These are phyloP conservation scores for Phenoliferia sp. DNA, from an alignment of 1,284 basidiomycete genomes.

Conservation along the genomic window DNA sequence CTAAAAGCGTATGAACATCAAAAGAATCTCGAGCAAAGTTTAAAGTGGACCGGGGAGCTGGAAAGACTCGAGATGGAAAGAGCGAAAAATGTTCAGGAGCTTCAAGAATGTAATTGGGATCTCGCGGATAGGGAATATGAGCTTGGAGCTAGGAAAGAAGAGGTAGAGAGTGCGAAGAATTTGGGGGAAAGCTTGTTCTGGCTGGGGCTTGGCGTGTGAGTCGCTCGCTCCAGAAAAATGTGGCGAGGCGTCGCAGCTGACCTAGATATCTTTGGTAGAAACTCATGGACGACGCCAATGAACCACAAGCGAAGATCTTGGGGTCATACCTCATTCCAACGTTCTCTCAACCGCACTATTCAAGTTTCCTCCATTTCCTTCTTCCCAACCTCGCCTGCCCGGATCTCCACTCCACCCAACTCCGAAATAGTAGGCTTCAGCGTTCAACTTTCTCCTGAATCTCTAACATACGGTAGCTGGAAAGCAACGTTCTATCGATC, in stretches of 20 bases:
- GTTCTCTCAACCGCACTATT: background rate
- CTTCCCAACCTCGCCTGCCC: background rate
- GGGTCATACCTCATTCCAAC: background rate
- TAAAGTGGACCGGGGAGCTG: too few species aligned
- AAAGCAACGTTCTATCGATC: background rate
- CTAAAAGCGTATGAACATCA: too few species aligned
- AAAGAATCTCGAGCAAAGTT: too few species aligned
- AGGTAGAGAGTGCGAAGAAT: background rate
- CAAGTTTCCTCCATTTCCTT: background rate
- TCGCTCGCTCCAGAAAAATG: background rate
- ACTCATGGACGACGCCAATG: background rate
- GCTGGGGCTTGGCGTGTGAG: background rate
- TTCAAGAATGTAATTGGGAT: background rate
- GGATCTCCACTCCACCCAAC: background rate
- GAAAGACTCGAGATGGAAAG: background rate
- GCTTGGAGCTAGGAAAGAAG: background rate
- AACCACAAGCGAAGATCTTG: background rate
- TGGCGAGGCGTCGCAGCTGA: background rate
- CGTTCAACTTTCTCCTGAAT: background rate
- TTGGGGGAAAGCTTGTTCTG: background rate
- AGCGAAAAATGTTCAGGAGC: background rate
- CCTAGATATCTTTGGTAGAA: background rate
- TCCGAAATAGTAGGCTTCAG: background rate
- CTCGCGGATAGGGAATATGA: background rate
- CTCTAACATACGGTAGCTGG: background rate